phyloP scores from a whole-genome alignment of 176 grass and related monocot genomes.

The Urochloa ruziziensis region DNA sequence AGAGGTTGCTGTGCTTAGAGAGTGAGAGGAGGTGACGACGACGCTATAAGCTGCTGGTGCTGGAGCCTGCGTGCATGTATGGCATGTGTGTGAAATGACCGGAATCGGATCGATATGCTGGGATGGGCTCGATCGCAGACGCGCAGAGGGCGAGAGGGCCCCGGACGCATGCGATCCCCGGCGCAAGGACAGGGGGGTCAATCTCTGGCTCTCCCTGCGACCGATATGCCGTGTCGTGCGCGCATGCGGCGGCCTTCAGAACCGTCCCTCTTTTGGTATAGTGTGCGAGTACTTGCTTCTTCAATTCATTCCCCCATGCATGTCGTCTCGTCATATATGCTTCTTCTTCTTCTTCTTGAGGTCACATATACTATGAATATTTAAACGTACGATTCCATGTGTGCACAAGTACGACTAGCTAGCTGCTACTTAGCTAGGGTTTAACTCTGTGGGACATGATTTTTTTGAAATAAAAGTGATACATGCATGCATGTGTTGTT shows the following conservation, averaged over 20 bases:
- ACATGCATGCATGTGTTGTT: too few species aligned
- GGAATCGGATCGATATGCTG: background rate
- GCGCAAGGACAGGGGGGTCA: background rate
- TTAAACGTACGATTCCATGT: background rate
- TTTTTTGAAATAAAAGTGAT: too few species aligned
- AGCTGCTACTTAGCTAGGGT: background rate
- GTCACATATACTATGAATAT: too few species aligned
- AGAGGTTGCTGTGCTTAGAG: too few species aligned
- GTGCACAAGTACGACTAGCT: background rate
- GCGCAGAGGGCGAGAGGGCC: slow-evolving; percentile 8
- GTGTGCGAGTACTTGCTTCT: background rate
- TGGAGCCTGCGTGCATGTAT: background rate
- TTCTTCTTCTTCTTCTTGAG: too few species aligned
- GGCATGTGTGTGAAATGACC: background rate
- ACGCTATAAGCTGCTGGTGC: background rate
- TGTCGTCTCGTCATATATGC: background rate
- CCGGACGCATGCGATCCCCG: slow-evolving; percentile 12
- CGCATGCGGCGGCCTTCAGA: background rate
- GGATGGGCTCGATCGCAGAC: background rate
- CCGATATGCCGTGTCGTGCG: slow-evolving; percentile 19
- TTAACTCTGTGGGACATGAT: background rate
- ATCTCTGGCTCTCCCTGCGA: background rate
- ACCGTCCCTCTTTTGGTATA: slow-evolving; percentile 1
- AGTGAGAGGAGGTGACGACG: background rate
- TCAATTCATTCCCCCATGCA: background rate